Percentiles rank a stretch among this genome's conserved stretches.
Evolutionary conservation across 768 basidiomycete species (phyloP).

Genomic region (Tephrocybe rancida): DNA sequence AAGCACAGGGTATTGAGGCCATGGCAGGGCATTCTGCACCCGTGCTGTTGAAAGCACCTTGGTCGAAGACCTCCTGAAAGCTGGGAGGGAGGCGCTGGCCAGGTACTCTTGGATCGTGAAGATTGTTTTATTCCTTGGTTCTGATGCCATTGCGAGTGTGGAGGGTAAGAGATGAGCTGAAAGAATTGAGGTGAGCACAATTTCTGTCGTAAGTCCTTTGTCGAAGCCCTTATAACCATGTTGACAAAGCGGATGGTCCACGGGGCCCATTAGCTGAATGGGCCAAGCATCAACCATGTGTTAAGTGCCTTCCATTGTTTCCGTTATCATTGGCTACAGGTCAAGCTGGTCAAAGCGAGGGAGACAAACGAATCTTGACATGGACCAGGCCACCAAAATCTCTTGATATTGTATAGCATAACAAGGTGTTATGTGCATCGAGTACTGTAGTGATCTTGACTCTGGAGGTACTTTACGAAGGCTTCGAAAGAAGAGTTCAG

Average conservation of each 20-base stretch:
- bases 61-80: constrained; percentile 10
- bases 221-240: background rate
- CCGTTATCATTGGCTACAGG: background rate
- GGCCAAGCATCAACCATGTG: background rate
- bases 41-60: constrained; percentile 1
- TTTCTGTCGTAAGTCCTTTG: background rate
- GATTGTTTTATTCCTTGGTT: background rate
- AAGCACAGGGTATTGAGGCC: constrained; percentile 20
- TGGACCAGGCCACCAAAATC: no score
- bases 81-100: constrained; percentile 10
- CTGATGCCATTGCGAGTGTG: background rate
- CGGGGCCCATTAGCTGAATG: no score
- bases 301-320: background rate
- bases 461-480: no score
- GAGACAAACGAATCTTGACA: background rate
- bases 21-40: constrained; percentile 7
- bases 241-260: no score
- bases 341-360: background rate
- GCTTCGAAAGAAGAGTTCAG: no score
- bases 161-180: background rate
- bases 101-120: constrained; percentile 17
- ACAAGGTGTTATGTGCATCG: no score
- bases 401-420: no score
- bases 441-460: no score
- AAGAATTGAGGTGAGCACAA: constrained; percentile 1